A percentile compares a stretch with the other conserved stretches of the same genome.
Conservation (phyloP, 2,329 filamentous ascomycete species). For the Trichoderma afroharzianum region DNA sequence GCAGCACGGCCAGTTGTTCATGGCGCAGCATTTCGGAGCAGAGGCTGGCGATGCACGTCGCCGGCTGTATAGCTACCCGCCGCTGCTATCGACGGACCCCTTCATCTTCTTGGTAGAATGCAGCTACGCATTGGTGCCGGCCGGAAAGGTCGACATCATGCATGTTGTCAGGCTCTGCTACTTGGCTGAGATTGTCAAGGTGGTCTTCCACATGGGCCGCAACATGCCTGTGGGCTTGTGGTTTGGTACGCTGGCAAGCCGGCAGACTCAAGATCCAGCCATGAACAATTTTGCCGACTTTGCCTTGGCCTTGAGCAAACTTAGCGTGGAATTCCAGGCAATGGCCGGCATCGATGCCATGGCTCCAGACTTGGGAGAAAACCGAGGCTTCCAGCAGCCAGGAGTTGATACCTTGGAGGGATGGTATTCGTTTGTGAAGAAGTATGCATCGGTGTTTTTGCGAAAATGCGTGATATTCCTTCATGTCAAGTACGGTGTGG, state of each 20-base stretch:
- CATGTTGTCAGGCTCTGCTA: conserved; percentile 85
- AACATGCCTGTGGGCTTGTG: conserved; percentile 51
- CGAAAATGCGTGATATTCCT: conserved; percentile 81
- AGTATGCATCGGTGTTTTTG: conserved; percentile 86
- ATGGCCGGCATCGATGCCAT: conserved; percentile 27
- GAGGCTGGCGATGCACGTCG: conserved; percentile 38
- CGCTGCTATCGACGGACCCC: conserved; percentile 65
- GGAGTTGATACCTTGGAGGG: conserved; percentile 51
- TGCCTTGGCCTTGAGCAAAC: conserved; percentile 46
- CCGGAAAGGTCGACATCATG: conserved; percentile 68
- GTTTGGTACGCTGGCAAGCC: conserved; percentile 43
- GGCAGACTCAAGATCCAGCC: conserved; percentile 42
- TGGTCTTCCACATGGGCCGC: conserved; percentile 58
- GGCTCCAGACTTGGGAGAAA: conserved; percentile 31
- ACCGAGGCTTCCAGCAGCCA: conserved; percentile 53
- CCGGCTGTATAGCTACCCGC: conserved; percentile 46
- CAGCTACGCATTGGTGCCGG: conserved; percentile 65
- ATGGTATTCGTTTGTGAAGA: conserved; percentile 62
- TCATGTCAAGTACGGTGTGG: conserved; percentile 82
- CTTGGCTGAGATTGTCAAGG: conserved; percentile 84
- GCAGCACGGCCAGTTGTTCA: conserved; percentile 74
- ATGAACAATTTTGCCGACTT: conserved; percentile 56
- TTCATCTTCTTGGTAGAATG: conserved; percentile 81
- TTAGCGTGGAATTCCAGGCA: conserved; percentile 40
- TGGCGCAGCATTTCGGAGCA: conserved; percentile 50